These are phyloP conservation scores for Gyrodon lividus DNA, from an alignment of 768 basidiomycete genomes.

Conservation along the genomic window DNA sequence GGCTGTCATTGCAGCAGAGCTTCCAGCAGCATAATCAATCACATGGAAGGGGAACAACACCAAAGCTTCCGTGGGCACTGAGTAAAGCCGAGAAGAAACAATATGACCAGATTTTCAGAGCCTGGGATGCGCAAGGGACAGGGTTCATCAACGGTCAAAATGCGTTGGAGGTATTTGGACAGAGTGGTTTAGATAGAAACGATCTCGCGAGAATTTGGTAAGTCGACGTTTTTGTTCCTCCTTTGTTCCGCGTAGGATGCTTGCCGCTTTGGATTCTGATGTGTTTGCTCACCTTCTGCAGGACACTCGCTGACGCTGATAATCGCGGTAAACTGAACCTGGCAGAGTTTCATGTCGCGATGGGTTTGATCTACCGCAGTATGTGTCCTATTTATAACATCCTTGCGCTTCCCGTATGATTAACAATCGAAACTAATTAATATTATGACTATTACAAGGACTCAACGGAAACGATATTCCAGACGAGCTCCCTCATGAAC, in stretches of 20 bases:
- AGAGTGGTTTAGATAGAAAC: conserved; percentile 84
- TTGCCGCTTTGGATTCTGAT: neutral
- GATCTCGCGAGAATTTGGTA: conserved; percentile 94
- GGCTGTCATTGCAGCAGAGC: conserved; percentile 71
- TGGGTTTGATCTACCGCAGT: conserved; percentile 98
- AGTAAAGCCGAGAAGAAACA: conserved; percentile 91
- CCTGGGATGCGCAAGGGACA: conserved; percentile 82
- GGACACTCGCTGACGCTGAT: conserved; percentile 89
- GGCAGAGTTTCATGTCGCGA: conserved; percentile 96
- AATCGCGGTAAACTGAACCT: conserved; percentile 95
- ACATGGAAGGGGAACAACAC: conserved; percentile 60
- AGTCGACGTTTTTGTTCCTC: conserved; percentile 25
- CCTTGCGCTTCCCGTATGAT: neutral
- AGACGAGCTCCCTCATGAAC: conserved; percentile 80
- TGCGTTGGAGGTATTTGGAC: conserved; percentile 91
- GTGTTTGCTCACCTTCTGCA: conserved; percentile 28
- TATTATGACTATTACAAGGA: conserved; percentile 42
- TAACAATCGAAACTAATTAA: neutral
- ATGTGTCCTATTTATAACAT: conserved; percentile 34
- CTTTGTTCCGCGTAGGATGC: neutral
- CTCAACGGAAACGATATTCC: conserved; percentile 93
- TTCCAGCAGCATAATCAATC: conserved; percentile 86
- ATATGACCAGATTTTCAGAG: conserved; percentile 93
- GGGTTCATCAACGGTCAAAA: conserved; percentile 86
- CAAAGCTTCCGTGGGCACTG: conserved; percentile 82